phyloP scores from a whole-genome alignment of 345 rosid genomes.

The Lumnitzera racemosa region DNA sequence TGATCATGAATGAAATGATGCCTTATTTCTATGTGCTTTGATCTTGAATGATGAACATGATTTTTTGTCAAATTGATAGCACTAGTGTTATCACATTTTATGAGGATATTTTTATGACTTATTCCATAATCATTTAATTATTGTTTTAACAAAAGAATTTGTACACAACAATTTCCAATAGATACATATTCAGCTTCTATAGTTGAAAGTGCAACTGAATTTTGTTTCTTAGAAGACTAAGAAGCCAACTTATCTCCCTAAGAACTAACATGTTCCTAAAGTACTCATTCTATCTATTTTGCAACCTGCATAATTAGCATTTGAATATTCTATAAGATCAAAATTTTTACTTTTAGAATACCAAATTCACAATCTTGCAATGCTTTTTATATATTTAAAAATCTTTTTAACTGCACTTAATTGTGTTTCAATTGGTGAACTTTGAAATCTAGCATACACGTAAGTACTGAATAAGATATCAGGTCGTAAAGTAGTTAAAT shows the following conservation, averaged over 20 bases:
- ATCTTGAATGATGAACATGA: too few relatives aligned
- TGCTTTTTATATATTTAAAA: background rate
- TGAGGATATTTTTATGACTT: background rate
- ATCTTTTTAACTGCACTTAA: background rate
- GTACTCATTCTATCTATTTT: too few relatives aligned
- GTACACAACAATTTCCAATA: too few relatives aligned
- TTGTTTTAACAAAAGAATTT: background rate
- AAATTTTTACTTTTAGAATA: background rate
- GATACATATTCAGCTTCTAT: background rate
- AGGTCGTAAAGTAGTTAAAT: background rate
- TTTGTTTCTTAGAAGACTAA: conserved; percentile 1
- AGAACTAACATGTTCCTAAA: too few relatives aligned
- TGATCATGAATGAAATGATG: background rate
- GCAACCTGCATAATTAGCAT: background rate
- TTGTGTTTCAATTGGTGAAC: background rate
- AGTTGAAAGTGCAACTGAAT: background rate
- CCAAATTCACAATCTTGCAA: background rate
- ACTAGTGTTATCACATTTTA: background rate
- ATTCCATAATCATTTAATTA: background rate
- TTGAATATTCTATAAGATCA: background rate
- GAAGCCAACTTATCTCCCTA: background rate
- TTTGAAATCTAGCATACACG: background rate
- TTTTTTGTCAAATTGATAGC: background rate
- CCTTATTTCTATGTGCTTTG: background rate
- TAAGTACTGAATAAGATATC: background rate